Evolutionary conservation across 306 rosid genomes (phyloP).

Genomic region (Potentilla sterilis): DNA sequence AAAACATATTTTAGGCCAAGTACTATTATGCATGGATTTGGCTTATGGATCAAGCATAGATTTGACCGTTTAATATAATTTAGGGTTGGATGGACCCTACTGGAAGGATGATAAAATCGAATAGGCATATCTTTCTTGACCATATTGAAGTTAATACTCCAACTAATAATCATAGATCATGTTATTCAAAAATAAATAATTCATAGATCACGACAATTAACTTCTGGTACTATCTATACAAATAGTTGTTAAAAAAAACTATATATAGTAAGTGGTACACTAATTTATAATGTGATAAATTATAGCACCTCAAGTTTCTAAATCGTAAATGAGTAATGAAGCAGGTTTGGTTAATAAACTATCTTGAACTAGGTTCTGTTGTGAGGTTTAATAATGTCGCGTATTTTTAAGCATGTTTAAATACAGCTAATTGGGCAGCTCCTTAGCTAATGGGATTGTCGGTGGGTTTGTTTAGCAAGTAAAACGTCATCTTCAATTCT

Average conservation of each 20-base stretch:
- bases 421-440: not conserved
- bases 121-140: not conserved
- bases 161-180: not conserved
- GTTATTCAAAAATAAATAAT: not conserved
- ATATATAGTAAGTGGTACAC: not conserved
- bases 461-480: conserved; percentile 2
- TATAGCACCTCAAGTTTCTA: not conserved
- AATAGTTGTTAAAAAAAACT: not conserved
- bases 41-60: not conserved
- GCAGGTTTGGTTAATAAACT: not conserved
- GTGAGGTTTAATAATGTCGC: not conserved
- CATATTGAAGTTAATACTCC: not conserved
- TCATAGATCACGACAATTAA: not conserved
- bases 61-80: not conserved
- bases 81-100: not conserved
- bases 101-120: not conserved
- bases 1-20: not conserved
- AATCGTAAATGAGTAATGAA: not conserved
- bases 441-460: not conserved
- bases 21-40: not conserved
- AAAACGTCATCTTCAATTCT: conserved; percentile 3
- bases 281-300: not conserved
- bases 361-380: not conserved
- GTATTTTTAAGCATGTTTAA: not conserved
- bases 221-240: not conserved